These are phyloP conservation scores for Rhizopogon rudus DNA, from an alignment of 768 basidiomycete species.

Conservation along the genomic window DNA sequence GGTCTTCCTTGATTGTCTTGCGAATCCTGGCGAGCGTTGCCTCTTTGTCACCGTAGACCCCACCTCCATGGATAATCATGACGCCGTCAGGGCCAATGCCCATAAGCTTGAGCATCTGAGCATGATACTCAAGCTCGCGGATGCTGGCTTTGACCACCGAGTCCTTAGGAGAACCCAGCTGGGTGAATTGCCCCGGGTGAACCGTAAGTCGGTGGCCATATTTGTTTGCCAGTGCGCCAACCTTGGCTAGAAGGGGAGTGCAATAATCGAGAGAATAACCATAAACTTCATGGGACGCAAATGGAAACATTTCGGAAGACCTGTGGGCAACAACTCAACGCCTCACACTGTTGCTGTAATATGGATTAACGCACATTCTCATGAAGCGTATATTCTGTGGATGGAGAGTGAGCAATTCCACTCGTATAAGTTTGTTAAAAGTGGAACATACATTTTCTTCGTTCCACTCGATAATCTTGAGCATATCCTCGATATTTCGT, in stretches of 20 bases:
- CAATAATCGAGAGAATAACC: constrained; percentile 84
- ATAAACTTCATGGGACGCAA: constrained; percentile 74
- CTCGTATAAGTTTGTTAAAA: not conserved
- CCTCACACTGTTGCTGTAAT: not conserved
- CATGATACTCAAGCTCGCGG: constrained; percentile 81
- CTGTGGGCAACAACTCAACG: constrained; percentile 8
- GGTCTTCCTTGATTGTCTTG: constrained; percentile 52
- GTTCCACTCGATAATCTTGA: constrained; percentile 85
- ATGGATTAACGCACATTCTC: constrained; percentile 41
- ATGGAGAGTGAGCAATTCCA: not conserved
- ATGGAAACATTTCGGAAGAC: constrained; percentile 92
- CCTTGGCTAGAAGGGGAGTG: constrained; percentile 43
- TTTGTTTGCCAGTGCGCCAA: constrained; percentile 62
- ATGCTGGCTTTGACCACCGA: constrained; percentile 73
- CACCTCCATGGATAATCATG: constrained; percentile 85
- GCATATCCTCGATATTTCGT: constrained; percentile 69
- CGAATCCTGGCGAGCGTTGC: constrained; percentile 70
- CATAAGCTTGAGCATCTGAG: constrained; percentile 85
- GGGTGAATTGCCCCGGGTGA: constrained; percentile 87
- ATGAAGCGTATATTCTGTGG: constrained; percentile 74
- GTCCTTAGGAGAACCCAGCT: constrained; percentile 73
- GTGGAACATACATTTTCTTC: constrained; percentile 59
- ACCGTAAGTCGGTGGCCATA: constrained; percentile 78
- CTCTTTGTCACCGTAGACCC: constrained; percentile 77
- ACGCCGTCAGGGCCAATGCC: constrained; percentile 78